phyloP scores from a whole-genome alignment of 495 filamentous ascomycete species.

The Podospora pseudocomata region DNA sequence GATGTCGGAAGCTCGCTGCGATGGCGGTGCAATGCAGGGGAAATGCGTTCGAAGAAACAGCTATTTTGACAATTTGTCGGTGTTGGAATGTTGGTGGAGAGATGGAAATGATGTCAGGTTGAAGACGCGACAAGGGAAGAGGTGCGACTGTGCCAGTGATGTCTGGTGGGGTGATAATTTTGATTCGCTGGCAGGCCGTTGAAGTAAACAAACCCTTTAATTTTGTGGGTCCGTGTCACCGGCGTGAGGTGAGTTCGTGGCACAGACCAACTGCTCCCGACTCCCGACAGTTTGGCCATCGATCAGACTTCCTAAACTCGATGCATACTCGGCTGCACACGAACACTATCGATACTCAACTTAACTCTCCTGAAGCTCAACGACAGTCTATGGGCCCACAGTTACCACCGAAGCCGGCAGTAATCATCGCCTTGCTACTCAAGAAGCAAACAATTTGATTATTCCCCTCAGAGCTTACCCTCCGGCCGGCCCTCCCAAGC shows the following conservation, averaged over 20 bases:
- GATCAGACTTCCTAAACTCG: background rate
- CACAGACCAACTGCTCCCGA: background rate
- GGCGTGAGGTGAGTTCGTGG: background rate
- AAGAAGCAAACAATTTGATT: too few relatives aligned
- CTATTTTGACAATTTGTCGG: conserved; percentile 8
- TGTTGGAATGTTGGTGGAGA: conserved; percentile 26
- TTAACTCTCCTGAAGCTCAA: too few relatives aligned
- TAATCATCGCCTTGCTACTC: too few relatives aligned
- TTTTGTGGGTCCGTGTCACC: conserved; percentile 8
- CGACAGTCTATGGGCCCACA: too few relatives aligned
- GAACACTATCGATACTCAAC: too few relatives aligned
- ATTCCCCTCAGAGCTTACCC: too few relatives aligned
- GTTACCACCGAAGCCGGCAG: too few relatives aligned
- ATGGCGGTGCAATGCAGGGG: background rate
- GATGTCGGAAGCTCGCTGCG: conserved; percentile 12
- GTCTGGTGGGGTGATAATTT: conserved; percentile 20
- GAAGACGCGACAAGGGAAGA: conserved; percentile 19
- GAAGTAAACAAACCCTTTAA: conserved; percentile 35
- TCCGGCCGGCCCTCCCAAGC: too few relatives aligned
- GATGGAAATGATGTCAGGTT: conserved; percentile 26
- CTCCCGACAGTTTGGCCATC: background rate
- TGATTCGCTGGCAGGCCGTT: conserved; percentile 26
- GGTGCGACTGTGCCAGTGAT: background rate
- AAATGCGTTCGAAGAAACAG: too few relatives aligned
- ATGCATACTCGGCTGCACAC: background rate